phyloP scores from a whole-genome alignment of 345 rosid genomes.

The Populus euphratica region DNA sequence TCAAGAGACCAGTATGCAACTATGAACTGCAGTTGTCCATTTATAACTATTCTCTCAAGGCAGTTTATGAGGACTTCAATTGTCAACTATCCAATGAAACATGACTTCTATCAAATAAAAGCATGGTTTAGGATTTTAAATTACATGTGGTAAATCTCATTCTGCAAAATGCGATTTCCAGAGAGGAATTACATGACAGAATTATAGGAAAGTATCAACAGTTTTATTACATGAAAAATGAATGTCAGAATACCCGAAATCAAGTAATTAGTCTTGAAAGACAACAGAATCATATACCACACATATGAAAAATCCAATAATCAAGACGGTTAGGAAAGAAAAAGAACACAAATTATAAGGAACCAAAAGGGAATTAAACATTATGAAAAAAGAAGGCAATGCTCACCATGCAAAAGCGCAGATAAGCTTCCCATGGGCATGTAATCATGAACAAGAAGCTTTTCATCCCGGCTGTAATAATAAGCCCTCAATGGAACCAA shows the following conservation, averaged over 20 bases:
- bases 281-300: not conserved
- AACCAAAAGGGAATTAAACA: not conserved
- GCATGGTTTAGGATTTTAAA: not conserved
- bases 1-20: not conserved
- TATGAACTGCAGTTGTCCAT: not conserved
- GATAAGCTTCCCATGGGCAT: slow-evolving; percentile 48
- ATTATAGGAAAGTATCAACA: not conserved
- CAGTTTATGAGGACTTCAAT: not conserved
- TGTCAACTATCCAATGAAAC: not conserved
- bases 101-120: not conserved
- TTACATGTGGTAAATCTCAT: not conserved
- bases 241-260: not conserved
- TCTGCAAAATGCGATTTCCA: too few relatives aligned
- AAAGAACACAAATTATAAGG: not conserved
- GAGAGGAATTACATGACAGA: not conserved
- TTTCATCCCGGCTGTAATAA: slow-evolving; percentile 40
- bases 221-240: not conserved
- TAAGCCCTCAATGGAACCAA: slow-evolving; percentile 41
- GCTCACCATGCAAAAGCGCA: slow-evolving; percentile 45
- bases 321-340: not conserved
- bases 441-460: slow-evolving; percentile 46
- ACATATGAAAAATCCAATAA: not conserved
- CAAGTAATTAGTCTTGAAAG: not conserved
- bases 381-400: not conserved
- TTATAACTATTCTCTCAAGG: not conserved